Percentiles rank a stretch among this genome's conserved stretches.
These are phyloP conservation scores for Meyerozyma smithsonii DNA, from an alignment of 1,139 yeast genomes.

Conservation along the genomic window DNA sequence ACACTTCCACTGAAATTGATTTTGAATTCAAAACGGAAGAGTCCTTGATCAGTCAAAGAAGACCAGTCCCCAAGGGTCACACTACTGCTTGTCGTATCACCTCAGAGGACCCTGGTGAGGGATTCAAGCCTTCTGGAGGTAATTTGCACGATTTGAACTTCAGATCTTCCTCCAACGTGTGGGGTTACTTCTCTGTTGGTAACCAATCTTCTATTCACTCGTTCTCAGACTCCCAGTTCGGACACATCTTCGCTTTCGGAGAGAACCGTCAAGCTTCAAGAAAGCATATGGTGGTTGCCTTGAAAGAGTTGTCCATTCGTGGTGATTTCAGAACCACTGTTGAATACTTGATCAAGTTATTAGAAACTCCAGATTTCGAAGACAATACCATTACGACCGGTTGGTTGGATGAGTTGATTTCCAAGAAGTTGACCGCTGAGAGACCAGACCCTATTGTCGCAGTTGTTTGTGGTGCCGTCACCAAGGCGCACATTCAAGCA, in stretches of 20 bases:
- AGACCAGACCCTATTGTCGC: slow-evolving; percentile 91
- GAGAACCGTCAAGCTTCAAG: slow-evolving; percentile 97
- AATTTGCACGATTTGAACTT: slow-evolving; percentile 91
- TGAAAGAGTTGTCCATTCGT: slow-evolving; percentile 91
- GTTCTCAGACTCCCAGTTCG: slow-evolving; percentile 96
- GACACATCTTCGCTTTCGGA: slow-evolving; percentile 98
- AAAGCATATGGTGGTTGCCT: slow-evolving; percentile 97
- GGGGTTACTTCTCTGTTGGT: slow-evolving; percentile 99
- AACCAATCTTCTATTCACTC: slow-evolving; percentile 97
- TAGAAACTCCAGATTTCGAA: slow-evolving; percentile 96
- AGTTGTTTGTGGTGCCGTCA: slow-evolving; percentile 94
- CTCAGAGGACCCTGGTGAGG: slow-evolving; percentile 98
- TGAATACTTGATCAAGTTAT: slow-evolving; percentile 87
- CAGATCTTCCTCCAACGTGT: slow-evolving; percentile 93
- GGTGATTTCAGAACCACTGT: slow-evolving; percentile 98
- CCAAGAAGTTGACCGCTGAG: slow-evolving; percentile 91
- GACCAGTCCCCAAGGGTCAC: slow-evolving; percentile 95
- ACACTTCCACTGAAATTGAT: slow-evolving; percentile 83
- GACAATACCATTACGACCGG: slow-evolving; percentile 96
- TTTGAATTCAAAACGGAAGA: slow-evolving; percentile 77
- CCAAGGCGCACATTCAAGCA: slow-evolving; percentile 82
- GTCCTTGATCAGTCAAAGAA: slow-evolving; percentile 75
- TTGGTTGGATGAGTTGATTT: slow-evolving; percentile 94
- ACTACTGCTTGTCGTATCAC: slow-evolving; percentile 99
- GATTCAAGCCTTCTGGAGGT: slow-evolving; percentile 98